Evolutionary conservation across 306 rosid genomes (phyloP).

Genomic region (Dicorynia guianensis): DNA sequence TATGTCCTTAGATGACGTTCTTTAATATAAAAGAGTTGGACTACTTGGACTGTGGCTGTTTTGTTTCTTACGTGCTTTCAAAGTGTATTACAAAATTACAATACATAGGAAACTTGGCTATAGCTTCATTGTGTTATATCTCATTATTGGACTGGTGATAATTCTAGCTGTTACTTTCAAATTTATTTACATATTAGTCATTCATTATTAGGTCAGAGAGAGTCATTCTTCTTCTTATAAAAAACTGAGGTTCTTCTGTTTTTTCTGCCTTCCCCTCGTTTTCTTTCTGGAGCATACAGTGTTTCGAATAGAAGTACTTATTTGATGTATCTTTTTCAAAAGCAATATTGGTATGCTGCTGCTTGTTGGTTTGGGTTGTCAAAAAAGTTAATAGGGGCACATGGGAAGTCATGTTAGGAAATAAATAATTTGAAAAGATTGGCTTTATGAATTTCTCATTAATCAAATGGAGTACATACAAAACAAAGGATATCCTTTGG

Average conservation of each 20-base stretch:
- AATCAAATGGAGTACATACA: constrained; percentile 44
- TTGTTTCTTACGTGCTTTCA: constrained; percentile 1
- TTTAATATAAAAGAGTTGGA: constrained; percentile 25
- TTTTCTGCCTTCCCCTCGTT: constrained; percentile 43
- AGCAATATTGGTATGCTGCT: constrained; percentile 43
- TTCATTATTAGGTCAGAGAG: constrained; percentile 37
- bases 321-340: constrained; percentile 46
- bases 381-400: constrained; percentile 55
- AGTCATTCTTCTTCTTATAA: constrained; percentile 40
- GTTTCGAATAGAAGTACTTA: constrained; percentile 52
- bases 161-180: constrained; percentile 35
- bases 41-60: background rate
- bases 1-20: constrained; percentile 33
- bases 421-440: constrained; percentile 48
- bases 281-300: constrained; percentile 38
- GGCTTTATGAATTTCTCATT: constrained; percentile 38
- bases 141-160: background rate
- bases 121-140: constrained; percentile 33
- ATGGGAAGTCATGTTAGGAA: constrained; percentile 57
- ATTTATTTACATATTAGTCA: constrained; percentile 27
- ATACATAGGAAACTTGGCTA: constrained; percentile 25
- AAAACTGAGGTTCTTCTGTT: constrained; percentile 50
- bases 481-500: constrained; percentile 46
- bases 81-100: constrained; percentile 19
- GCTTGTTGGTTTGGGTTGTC: constrained; percentile 56